Conservation (phyloP, 495 filamentous ascomycete species). For the Trichoderma virens region DNA sequence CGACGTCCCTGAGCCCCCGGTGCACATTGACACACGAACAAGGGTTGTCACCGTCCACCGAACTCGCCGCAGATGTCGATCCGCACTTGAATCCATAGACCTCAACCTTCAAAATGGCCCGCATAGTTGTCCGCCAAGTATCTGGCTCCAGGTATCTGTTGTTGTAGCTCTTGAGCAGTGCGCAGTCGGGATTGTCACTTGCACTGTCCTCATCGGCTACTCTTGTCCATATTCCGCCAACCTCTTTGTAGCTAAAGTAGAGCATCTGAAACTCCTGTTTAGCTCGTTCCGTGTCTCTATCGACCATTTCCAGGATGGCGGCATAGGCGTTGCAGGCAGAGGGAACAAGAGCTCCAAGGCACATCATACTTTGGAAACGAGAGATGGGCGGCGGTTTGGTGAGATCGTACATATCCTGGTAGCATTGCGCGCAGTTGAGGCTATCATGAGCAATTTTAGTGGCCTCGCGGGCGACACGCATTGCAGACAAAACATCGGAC, state of each 20-base stretch:
- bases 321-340: slow-evolving; percentile 53
- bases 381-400: slow-evolving; percentile 25
- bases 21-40: slow-evolving; percentile 15
- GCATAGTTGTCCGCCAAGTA: slow-evolving; percentile 42
- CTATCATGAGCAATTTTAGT: slow-evolving; percentile 47
- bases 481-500: slow-evolving; percentile 30
- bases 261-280: slow-evolving; percentile 29
- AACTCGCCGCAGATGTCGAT: background rate
- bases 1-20: slow-evolving; percentile 44
- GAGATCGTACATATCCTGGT: slow-evolving; percentile 28
- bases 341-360: slow-evolving; percentile 56
- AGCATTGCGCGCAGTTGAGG: slow-evolving; percentile 54
- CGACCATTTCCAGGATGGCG: slow-evolving; percentile 37
- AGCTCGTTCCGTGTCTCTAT: slow-evolving; percentile 33
- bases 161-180: slow-evolving; percentile 17
- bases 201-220: slow-evolving; percentile 11
- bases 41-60: slow-evolving; percentile 4
- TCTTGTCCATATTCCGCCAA: slow-evolving; percentile 40
- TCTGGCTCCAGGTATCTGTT: slow-evolving; percentile 33
- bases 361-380: slow-evolving; percentile 56
- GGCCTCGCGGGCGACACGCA: slow-evolving; percentile 51
- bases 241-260: slow-evolving; percentile 32
- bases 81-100: slow-evolving; percentile 38
- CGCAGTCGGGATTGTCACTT: slow-evolving; percentile 14
- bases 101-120: slow-evolving; percentile 44